Evolutionary conservation across 228 moss, liverwort and hornwort genomes (phyloP).

Genomic region (Sphagnum magellanicum): DNA sequence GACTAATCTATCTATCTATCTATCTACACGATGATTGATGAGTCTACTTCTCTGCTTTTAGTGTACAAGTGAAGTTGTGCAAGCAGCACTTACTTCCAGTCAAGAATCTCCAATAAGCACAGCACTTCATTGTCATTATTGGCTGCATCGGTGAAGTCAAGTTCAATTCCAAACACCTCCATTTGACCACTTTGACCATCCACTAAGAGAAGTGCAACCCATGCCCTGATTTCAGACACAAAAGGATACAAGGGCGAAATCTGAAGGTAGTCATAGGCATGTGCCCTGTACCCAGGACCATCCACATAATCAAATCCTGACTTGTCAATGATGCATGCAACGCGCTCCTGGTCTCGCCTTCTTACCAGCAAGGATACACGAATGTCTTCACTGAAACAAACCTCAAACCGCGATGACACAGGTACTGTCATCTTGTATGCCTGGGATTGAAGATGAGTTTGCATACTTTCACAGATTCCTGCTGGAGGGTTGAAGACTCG

Average conservation of each 20-base stretch:
- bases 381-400: constrained; percentile 44
- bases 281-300: constrained; percentile 66
- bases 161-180: constrained; percentile 86
- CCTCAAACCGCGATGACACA: constrained; percentile 59
- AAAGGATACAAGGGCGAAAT: constrained; percentile 72
- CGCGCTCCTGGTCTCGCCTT: constrained; percentile 74
- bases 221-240: constrained; percentile 75
- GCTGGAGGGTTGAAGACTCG: constrained; percentile 49
- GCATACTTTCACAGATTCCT: constrained; percentile 62
- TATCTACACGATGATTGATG: too few relatives aligned
- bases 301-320: constrained; percentile 73
- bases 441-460: constrained; percentile 60
- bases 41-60: too few relatives aligned
- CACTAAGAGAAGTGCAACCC: constrained; percentile 61
- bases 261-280: constrained; percentile 71
- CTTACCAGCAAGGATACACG: constrained; percentile 73
- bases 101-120: constrained; percentile 61
- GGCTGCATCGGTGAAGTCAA: constrained; percentile 75
- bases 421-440: constrained; percentile 75
- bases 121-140: constrained; percentile 59
- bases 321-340: constrained; percentile 81
- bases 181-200: constrained; percentile 36
- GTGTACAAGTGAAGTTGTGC: constrained; percentile 21
- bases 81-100: constrained; percentile 35
- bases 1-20: too few relatives aligned